Base-by-base conservation (phyloP, 2,329 filamentous ascomycete genomes). In the Ceratocystis huliohia region DNA sequence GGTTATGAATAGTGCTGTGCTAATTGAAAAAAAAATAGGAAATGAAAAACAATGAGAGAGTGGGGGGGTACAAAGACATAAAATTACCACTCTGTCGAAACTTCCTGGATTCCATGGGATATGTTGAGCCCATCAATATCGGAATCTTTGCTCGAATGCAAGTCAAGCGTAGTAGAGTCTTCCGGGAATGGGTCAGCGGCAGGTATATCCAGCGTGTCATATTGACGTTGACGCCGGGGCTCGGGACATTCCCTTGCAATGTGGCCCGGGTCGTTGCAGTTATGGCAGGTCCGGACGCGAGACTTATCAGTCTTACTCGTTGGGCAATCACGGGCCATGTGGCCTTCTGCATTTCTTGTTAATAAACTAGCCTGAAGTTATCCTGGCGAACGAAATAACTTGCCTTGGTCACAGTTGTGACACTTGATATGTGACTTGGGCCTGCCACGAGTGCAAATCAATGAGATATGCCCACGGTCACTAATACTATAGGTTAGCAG, bases 181-280 rank as follows among this genome's bases (percentile, higher is more conserved):
- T 53, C 48, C 28, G 20, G 30, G 28, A 37, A n/a, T 33, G 28
- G 48, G n/a, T 25, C 28, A 3, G 28, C 17, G 56, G 13, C 17
- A 10, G 28, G 56, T 37, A 59, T 17, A n/a, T 6, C 28, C 1
- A n/a, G 17, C 3, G 4, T 17, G 30, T 37, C 6, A 13, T 17
- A n/a, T 28, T 59, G 37, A n/a, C 1, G 20, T n/a, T 59, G 28
- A n/a, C 30, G 56, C 7, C 28, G 56, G 13, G 30, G 56, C 17
- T 59, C 17, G 20, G 13, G 71, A 84, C 88, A 91, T 70, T 91
- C 86, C 64, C 87, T 84, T 64, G 86, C 76, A 67, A 87, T 85
- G 71, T 90, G 87, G 8, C 86, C 87, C 30, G 78, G 75, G 48
- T 80, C 78, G 3, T 80, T 76, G 70, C 88, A 90, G 75, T 89